A percentile compares a stretch with the other conserved stretches of the same genome.
phyloP scores from a whole-genome alignment of 139 green algal species.

The Trebouxia sp. region DNA sequence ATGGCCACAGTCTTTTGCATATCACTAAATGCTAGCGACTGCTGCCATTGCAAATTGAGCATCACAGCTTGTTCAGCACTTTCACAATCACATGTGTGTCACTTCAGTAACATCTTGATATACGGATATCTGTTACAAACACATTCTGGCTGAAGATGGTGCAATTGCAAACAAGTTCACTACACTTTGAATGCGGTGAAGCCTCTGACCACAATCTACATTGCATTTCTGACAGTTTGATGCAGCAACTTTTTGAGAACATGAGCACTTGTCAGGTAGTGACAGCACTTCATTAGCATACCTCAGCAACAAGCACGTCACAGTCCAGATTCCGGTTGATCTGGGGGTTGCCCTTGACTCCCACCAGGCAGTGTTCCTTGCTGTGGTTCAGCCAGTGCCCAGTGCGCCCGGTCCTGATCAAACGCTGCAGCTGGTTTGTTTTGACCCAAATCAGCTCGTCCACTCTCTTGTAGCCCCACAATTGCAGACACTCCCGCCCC shows the following conservation, averaged over 20 bases:
- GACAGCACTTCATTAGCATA: slow-evolving; percentile 14
- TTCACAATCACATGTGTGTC: too few species aligned
- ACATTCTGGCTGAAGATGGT: too few species aligned
- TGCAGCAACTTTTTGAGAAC: not conserved
- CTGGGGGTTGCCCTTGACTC: slow-evolving; percentile 73
- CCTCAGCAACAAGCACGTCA: slow-evolving; percentile 79
- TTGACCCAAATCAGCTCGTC: slow-evolving; percentile 93
- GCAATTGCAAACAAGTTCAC: too few species aligned
- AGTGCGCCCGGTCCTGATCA: slow-evolving; percentile 73
- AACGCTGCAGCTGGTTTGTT: slow-evolving; percentile 84
- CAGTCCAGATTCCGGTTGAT: slow-evolving; percentile 75
- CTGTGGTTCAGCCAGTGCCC: slow-evolving; percentile 89
- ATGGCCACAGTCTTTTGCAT: too few species aligned
- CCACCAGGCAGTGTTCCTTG: slow-evolving; percentile 91
- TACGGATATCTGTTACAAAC: too few species aligned
- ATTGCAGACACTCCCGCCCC: slow-evolving; percentile 75
- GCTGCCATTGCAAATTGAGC: too few species aligned
- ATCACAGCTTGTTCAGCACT: too few species aligned
- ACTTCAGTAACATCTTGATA: too few species aligned
- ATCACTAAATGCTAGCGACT: too few species aligned
- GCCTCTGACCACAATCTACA: too few species aligned
- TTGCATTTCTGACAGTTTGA: too few species aligned
- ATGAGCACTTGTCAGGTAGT: not conserved
- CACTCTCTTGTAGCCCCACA: slow-evolving; percentile 85
- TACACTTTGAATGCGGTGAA: too few species aligned